Percentiles rank a stretch among this genome's conserved stretches.
phyloP scores from a whole-genome alignment of 1,284 basidiomycete genomes.

The Inonotus obliquus region DNA sequence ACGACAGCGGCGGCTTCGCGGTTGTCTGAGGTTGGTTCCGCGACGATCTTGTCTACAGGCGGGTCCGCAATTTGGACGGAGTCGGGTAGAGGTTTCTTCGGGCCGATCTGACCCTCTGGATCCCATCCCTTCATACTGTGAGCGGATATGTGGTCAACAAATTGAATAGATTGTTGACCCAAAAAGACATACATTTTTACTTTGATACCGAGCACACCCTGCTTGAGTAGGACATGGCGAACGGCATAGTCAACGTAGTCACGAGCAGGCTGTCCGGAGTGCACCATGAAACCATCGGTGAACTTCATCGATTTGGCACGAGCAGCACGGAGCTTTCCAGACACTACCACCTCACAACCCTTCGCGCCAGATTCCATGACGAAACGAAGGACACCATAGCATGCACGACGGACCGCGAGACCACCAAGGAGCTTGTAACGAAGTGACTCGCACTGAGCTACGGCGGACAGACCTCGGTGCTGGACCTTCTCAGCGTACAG shows the following conservation, averaged over 20 bases:
- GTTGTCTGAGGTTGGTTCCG: constrained; percentile 77
- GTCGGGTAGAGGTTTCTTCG: constrained; percentile 94
- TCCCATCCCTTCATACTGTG: constrained; percentile 94
- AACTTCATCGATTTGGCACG: constrained; percentile 99
- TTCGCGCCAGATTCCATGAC: constrained; percentile 99
- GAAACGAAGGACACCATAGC: constrained; percentile 99
- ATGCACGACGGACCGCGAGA: constrained; percentile 98
- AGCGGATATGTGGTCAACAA: constrained; percentile 1
- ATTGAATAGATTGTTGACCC: neutral
- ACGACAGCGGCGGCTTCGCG: constrained; percentile 55
- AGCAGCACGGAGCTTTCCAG: constrained; percentile 98
- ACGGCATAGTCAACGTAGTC: constrained; percentile 99
- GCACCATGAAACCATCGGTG: constrained; percentile 99
- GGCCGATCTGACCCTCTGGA: constrained; percentile 85
- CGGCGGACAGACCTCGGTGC: constrained; percentile 97
- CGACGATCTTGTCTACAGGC: constrained; percentile 73
- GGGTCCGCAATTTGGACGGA: constrained; percentile 90
- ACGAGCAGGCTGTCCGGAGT: constrained; percentile 97
- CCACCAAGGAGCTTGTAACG: constrained; percentile 99
- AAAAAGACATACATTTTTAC: constrained; percentile 86
- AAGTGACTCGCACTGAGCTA: constrained; percentile 98
- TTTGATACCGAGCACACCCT: constrained; percentile 99
- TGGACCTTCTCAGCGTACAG: constrained; percentile 99
- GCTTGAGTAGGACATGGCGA: constrained; percentile 96
- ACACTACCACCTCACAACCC: constrained; percentile 99